Evolutionary conservation across 1,139 yeast genomes (phyloP).

Genomic region (Saccharomyces pastorianus): DNA sequence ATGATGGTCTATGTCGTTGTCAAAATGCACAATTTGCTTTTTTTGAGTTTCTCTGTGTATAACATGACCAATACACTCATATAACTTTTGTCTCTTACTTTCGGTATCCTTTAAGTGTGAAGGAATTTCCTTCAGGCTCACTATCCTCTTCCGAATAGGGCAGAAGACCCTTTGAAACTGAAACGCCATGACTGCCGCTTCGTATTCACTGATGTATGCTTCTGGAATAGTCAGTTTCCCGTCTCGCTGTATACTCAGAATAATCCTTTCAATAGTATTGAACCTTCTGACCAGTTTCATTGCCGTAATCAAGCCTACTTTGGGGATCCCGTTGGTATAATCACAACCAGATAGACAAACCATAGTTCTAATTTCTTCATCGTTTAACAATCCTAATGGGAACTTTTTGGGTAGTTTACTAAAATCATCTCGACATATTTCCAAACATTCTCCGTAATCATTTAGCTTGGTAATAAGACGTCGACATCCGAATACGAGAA

Average conservation of each 20-base stretch:
- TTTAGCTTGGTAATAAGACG: conserved; percentile 71
- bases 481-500: conserved; percentile 79
- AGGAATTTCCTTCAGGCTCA: conserved; percentile 54
- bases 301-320: conserved; percentile 76
- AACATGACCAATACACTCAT: conserved; percentile 55
- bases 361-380: conserved; percentile 58
- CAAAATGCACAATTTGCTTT: conserved; percentile 27
- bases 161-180: conserved; percentile 80
- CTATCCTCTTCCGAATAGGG: conserved; percentile 43
- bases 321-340: conserved; percentile 78
- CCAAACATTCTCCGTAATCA: conserved; percentile 68
- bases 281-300: conserved; percentile 50
- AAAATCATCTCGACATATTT: conserved; percentile 52
- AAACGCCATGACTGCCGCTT: conserved; percentile 71
- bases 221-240: conserved; percentile 52
- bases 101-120: conserved; percentile 24
- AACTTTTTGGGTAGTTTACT: conserved; percentile 34
- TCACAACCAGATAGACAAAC: conserved; percentile 95
- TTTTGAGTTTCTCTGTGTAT: conserved; percentile 14
- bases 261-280: conserved; percentile 45
- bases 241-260: conserved; percentile 52
- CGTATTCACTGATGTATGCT: conserved; percentile 52
- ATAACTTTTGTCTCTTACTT: conserved; percentile 34
- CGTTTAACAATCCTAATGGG: conserved; percentile 43
- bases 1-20: conserved; percentile 34